phyloP scores from a whole-genome alignment of 208 protist species.

The Crithidia sp. region DNA sequence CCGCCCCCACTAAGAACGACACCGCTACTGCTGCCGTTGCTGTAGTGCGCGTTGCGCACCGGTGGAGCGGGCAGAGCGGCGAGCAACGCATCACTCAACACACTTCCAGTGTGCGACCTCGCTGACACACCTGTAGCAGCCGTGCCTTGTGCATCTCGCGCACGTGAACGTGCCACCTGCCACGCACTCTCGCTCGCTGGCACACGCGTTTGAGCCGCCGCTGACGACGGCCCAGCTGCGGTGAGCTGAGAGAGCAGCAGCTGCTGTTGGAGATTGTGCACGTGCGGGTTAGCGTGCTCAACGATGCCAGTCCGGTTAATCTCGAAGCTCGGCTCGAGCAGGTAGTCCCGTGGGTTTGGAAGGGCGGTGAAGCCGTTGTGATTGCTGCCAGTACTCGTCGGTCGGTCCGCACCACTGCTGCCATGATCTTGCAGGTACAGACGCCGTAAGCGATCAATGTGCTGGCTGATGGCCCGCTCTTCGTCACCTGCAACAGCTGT shows the following conservation, averaged over 20 bases:
- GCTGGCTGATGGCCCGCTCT: conserved; percentile 11
- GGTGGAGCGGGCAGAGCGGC: conserved; percentile 25
- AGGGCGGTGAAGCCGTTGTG: background rate
- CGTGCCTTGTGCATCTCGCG: background rate
- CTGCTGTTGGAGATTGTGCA: conserved; percentile 6
- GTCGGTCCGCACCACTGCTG: too few species aligned
- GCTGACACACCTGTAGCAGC: background rate
- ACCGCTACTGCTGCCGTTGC: background rate
- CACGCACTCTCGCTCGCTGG: background rate
- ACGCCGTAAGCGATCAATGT: conserved; percentile 24
- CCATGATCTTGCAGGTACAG: conserved; percentile 4
- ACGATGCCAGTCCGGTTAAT: background rate
- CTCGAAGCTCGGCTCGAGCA: background rate
- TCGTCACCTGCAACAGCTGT: too few species aligned
- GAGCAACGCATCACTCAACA: conserved; percentile 18
- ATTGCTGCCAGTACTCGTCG: background rate
- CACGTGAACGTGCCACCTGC: background rate
- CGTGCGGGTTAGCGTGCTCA: conserved; percentile 2
- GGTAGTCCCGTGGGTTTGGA: conserved; percentile 1
- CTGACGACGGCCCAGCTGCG: background rate
- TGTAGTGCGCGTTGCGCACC: background rate
- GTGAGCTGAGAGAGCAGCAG: conserved; percentile 6
- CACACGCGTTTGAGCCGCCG: background rate
- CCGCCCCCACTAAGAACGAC: background rate
- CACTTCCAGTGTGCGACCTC: background rate